These are phyloP conservation scores for Sphagnum magellanicum DNA, from an alignment of 228 moss, liverwort and hornwort species.

Conservation along the genomic window DNA sequence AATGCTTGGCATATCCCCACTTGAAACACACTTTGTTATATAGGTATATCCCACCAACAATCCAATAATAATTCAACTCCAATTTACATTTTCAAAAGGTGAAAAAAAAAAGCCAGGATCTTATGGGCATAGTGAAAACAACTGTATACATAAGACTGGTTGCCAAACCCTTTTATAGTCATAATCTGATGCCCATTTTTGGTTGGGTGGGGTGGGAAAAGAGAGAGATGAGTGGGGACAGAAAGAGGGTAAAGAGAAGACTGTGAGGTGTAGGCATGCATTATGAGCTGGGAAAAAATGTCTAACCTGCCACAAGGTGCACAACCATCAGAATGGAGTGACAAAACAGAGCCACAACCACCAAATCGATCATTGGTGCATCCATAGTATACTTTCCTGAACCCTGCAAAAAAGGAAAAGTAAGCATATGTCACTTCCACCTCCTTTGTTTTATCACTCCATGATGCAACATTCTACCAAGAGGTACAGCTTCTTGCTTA, in stretches of 20 bases:
- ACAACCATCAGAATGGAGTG: conserved; percentile 69
- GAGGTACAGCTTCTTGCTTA: too few relatives aligned
- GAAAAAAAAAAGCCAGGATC: not conserved
- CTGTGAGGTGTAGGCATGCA: not conserved
- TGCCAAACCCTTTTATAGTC: not conserved
- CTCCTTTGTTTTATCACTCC: too few relatives aligned
- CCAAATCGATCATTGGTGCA: conserved; percentile 92
- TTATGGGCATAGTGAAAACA: not conserved
- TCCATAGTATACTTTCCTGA: conserved; percentile 80
- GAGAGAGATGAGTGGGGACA: too few relatives aligned
- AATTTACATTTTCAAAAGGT: not conserved
- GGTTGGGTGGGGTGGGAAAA: too few relatives aligned
- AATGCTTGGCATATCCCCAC: too few relatives aligned
- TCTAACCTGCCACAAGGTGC: conserved; percentile 49
- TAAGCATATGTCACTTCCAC: too few relatives aligned
- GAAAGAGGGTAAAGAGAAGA: too few relatives aligned
- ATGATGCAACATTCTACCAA: too few relatives aligned
- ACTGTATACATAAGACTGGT: not conserved
- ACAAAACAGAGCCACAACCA: conserved; percentile 84
- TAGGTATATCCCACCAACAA: too few relatives aligned
- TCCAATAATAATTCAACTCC: too few relatives aligned
- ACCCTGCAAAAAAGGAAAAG: conserved; percentile 31
- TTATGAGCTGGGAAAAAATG: not conserved
- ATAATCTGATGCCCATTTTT: too few relatives aligned
- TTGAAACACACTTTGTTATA: too few relatives aligned